Percentiles rank a stretch among this genome's conserved stretches.
Evolutionary conservation across 257 asterid species (phyloP).

Genomic region (Solanum piurae): DNA sequence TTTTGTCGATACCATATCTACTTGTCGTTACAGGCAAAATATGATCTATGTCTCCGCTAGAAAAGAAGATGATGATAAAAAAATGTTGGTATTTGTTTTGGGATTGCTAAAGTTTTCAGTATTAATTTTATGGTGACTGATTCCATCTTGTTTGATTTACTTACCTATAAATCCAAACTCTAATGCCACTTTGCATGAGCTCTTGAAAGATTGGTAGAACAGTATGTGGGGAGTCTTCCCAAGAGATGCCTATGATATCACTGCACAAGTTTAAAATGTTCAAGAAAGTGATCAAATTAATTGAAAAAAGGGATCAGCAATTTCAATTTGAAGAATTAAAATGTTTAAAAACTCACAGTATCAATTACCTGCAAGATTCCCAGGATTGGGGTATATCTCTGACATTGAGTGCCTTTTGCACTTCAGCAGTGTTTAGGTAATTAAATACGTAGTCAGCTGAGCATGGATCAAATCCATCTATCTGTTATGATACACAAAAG

Average conservation of each 20-base stretch:
- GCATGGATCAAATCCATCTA: slow-evolving; percentile 53
- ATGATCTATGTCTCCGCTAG: slow-evolving; percentile 58
- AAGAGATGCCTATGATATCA: not conserved
- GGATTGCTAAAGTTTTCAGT: not conserved
- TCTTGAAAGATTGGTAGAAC: slow-evolving; percentile 41
- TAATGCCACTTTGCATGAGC: slow-evolving; percentile 37
- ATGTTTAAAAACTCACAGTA: not conserved
- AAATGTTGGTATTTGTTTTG: not conserved
- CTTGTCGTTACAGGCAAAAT: slow-evolving; percentile 51
- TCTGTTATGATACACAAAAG: slow-evolving; percentile 4
- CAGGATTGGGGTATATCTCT: slow-evolving; percentile 34
- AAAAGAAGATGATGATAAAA: not conserved
- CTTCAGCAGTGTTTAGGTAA: slow-evolving; percentile 37
- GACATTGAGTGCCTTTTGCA: slow-evolving; percentile 43
- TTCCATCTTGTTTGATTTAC: not conserved
- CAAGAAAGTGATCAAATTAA: not conserved
- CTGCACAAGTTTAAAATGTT: not conserved
- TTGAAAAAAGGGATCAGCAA: not conserved
- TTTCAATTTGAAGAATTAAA: not conserved
- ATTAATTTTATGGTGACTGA: not conserved
- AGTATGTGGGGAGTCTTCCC: slow-evolving; percentile 37
- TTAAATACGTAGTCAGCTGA: slow-evolving; percentile 12
- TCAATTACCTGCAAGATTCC: slow-evolving; percentile 35
- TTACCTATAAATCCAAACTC: slow-evolving; percentile 51
- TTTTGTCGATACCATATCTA: slow-evolving; percentile 37